phyloP scores from a whole-genome alignment of 1,139 yeast species.

The Kurtzmaniella quercitrusa region DNA sequence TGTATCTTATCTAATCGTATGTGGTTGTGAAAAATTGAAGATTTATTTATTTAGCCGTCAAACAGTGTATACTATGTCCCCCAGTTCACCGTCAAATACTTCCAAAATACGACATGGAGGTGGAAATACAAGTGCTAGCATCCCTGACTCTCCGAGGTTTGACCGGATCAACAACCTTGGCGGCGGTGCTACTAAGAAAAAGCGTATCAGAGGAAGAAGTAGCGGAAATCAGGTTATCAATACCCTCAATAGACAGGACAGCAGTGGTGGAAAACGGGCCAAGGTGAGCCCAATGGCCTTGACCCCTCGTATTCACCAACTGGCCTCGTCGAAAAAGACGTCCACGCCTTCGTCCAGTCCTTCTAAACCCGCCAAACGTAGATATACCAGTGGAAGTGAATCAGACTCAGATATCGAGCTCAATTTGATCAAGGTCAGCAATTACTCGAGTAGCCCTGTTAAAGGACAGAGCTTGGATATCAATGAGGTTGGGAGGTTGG shows the following conservation, averaged over 20 bases:
- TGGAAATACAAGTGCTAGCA: not conserved
- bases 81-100: not conserved
- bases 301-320: not conserved
- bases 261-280: not conserved
- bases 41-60: too few relatives aligned
- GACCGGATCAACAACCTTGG: slow-evolving; percentile 6
- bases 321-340: not conserved
- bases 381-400: not conserved
- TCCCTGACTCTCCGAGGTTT: not conserved
- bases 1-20: too few relatives aligned
- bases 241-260: not conserved
- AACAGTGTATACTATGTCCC: not conserved
- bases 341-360: not conserved
- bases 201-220: slow-evolving; percentile 5
- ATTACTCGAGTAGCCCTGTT: slow-evolving; percentile 10
- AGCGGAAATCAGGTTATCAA: not conserved
- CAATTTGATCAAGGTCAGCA: slow-evolving; percentile 8
- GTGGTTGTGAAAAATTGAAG: too few relatives aligned
- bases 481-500: slow-evolving; percentile 1
- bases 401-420: slow-evolving; percentile 8
- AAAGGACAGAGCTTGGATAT: slow-evolving; percentile 4
- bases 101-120: not conserved
- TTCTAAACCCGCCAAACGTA: not conserved
- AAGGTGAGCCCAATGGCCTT: not conserved
- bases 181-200: slow-evolving; percentile 3